phyloP scores from a whole-genome alignment of 768 basidiomycete genomes.

The Lanmaoa pseudosensibilis region DNA sequence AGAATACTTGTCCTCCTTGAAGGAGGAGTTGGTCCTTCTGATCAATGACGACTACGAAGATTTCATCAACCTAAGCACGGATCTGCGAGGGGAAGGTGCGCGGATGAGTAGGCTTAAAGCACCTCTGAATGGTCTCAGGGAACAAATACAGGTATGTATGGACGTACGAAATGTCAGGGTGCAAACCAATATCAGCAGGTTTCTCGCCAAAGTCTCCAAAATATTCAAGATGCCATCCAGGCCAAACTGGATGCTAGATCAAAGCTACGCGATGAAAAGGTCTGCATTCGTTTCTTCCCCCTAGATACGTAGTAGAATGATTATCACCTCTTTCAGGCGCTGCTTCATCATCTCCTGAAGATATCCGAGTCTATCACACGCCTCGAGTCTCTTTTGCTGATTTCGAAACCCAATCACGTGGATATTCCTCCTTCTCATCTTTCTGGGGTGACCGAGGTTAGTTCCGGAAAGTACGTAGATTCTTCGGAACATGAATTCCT shows the following conservation, averaged over 20 bases:
- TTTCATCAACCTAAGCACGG: constrained; percentile 94
- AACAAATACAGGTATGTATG: constrained; percentile 62
- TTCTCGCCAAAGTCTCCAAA: constrained; percentile 61
- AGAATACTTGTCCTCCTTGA: constrained; percentile 77
- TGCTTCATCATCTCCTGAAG: constrained; percentile 85
- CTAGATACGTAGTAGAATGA: not conserved
- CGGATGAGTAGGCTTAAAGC: constrained; percentile 65
- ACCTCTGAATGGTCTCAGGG: constrained; percentile 64
- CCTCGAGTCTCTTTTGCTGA: constrained; percentile 81
- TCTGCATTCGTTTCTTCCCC: not conserved
- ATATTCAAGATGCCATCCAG: constrained; percentile 72
- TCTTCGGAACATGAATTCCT: not conserved
- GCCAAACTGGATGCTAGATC: constrained; percentile 76
- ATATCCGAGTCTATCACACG: constrained; percentile 90
- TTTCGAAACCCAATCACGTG: constrained; percentile 45
- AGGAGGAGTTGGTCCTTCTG: constrained; percentile 91
- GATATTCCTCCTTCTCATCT: constrained; percentile 32
- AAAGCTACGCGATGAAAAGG: constrained; percentile 84
- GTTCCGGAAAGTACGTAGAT: constrained; percentile 38
- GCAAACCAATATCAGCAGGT: constrained; percentile 34
- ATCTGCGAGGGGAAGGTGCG: constrained; percentile 80
- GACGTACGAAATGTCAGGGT: not conserved
- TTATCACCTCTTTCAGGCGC: constrained; percentile 47
- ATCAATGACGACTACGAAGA: constrained; percentile 99
- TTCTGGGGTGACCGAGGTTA: constrained; percentile 26